Evolutionary conservation across 768 basidiomycete genomes (phyloP), one percentile per base, ranked within the genome.

Genomic region (Boletus patriciae): DNA sequence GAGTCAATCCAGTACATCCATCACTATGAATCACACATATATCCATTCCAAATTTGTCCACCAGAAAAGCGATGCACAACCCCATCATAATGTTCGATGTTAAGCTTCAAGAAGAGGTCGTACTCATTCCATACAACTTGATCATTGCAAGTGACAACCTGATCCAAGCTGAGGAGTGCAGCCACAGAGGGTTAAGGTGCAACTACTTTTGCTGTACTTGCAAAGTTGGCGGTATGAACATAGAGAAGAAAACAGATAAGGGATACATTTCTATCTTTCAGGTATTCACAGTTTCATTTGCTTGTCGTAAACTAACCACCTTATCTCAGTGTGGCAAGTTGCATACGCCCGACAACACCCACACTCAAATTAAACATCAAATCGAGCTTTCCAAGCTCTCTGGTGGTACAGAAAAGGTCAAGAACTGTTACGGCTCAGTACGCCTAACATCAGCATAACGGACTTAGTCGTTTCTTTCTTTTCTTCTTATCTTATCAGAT

Each of bases 91-190:
- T 56, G 3, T 73, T 63, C 42, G 67, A 74, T 46, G 50, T 60
- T 23, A 64, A 65, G 31, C 10, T 55, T 31, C 4, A 65, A 2
- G 57, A 68, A 18, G 61, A 71, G 25, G 62, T 74, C 0, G 40
- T 63, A 29, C 42, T 74, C 0, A 52, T 59, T 0, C 70, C 61
- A 0, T 74, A 69, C 31, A 33, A 41, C 0, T 55, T 72, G 0
- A 58, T 73, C 16, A 27, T 67, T 4, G 44, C 61, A 0, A 62
- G 68, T 4, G 69, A 77, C 54, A 77, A 76, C 31, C 76, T 69
- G 0, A 74, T 75, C 74, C 75, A 76, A 23, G 66, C 72, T 0
- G 71, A 76, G 37, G 63, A 67, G 12, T 74, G 68, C 44, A 71
- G 68, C 19, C 73, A 75, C 18, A 62, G 57, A n/a, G 71, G 75